A percentile compares a stretch with the other conserved stretches of the same genome.
Evolutionary conservation across 2,329 filamentous ascomycete genomes (phyloP).

Genomic region (Calonectria fujianensis): DNA sequence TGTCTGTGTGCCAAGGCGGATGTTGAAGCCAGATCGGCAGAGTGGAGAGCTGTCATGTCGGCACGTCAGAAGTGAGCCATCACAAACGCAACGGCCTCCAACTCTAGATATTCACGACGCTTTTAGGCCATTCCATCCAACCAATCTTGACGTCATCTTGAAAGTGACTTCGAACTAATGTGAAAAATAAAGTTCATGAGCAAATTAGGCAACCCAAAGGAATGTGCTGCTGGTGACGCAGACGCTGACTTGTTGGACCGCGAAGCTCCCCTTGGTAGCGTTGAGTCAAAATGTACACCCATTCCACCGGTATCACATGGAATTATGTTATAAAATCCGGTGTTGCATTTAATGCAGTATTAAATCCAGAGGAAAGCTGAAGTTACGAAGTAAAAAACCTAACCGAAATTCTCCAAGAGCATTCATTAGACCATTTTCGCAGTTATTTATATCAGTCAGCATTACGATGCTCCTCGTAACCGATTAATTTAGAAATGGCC

Average conservation of each 20-base stretch:
- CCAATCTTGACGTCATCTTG: not conserved
- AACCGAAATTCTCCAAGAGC: not conserved
- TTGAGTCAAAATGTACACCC: not conserved
- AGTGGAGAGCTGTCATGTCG: not conserved
- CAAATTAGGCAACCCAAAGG: not conserved
- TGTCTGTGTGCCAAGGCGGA: not conserved
- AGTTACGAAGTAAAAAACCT: not conserved
- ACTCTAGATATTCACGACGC: not conserved
- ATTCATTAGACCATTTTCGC: not conserved
- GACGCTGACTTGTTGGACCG: not conserved
- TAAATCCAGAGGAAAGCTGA: not conserved
- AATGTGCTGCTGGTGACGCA: not conserved
- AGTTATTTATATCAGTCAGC: not conserved
- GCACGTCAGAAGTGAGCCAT: not conserved
- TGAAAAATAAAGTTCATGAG: not conserved
- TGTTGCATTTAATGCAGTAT: not conserved
- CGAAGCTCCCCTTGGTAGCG: not conserved
- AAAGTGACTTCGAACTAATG: not conserved
- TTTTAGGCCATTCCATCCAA: not conserved
- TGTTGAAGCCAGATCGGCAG: not conserved
- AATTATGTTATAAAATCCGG: not conserved
- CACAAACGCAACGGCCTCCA: not conserved
- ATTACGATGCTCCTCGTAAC: not conserved
- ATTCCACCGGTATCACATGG: not conserved
- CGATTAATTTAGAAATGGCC: not conserved